phyloP scores from a whole-genome alignment of 2,329 filamentous ascomycete genomes.

The Fusarium sp. region DNA sequence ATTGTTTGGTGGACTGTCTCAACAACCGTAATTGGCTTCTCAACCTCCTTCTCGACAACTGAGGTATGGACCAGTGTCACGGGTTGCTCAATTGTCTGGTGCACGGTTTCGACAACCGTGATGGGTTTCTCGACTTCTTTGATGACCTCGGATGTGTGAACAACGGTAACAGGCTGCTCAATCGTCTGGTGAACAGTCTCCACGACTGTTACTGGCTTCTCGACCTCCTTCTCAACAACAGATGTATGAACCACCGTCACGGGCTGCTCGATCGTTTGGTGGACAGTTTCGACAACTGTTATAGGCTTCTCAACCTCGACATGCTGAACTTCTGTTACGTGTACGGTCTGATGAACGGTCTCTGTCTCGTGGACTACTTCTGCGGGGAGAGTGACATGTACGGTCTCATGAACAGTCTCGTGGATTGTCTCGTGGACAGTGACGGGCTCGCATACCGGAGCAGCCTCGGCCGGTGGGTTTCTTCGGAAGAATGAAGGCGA shows the following conservation, averaged over 20 bases:
- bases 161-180: conserved; percentile 17
- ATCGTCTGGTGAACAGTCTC: conserved; percentile 19
- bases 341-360: not conserved
- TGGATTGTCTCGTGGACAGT: conserved; percentile 1
- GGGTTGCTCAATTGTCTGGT: conserved; percentile 2
- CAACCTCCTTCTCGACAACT: conserved; percentile 6
- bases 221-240: conserved; percentile 9
- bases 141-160: conserved; percentile 13
- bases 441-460: conserved; percentile 19
- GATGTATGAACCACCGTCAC: conserved; percentile 16
- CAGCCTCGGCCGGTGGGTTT: conserved; percentile 20
- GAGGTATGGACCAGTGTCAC: not conserved
- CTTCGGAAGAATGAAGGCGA: conserved; percentile 27
- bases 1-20: conserved; percentile 2
- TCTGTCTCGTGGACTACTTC: not conserved
- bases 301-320: conserved; percentile 13
- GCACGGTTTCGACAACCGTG: conserved; percentile 7
- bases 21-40: not conserved
- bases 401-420: conserved; percentile 21
- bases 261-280: conserved; percentile 14
- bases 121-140: conserved; percentile 25
- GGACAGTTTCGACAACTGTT: conserved; percentile 13
- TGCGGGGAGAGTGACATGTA: conserved; percentile 2
- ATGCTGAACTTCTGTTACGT: not conserved
- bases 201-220: conserved; percentile 19